Percentiles rank a stretch among this genome's conserved stretches.
Conservation (phyloP, 2,329 filamentous ascomycete genomes). For the Helicocarpus griseus region DNA sequence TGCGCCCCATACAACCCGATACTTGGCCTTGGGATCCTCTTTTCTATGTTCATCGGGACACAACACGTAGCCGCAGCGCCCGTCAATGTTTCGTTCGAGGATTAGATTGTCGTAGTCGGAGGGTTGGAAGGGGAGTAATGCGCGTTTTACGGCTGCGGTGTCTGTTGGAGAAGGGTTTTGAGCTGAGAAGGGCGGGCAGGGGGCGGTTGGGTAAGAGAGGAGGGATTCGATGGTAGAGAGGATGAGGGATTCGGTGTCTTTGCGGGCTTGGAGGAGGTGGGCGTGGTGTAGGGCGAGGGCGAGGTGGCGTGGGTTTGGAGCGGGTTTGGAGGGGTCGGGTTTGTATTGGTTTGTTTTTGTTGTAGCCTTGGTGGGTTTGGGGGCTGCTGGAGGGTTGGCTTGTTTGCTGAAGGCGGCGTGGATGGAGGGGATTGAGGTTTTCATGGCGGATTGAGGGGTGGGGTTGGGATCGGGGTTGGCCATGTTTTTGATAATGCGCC, state of each 20-base stretch:
- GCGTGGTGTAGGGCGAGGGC: constrained; percentile 75
- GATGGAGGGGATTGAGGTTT: constrained; percentile 42
- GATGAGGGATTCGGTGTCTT: constrained; percentile 65
- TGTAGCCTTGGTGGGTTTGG: background rate
- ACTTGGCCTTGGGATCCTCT: constrained; percentile 50
- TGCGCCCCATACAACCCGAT: constrained; percentile 53
- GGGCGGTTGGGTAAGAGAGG: constrained; percentile 51
- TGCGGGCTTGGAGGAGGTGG: constrained; percentile 69
- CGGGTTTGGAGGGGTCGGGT: too few species aligned
- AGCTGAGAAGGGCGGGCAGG: constrained; percentile 41
- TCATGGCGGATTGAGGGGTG: constrained; percentile 42
- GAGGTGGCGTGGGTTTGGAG: constrained; percentile 36
- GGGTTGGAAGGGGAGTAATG: constrained; percentile 68
- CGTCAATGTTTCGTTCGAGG: constrained; percentile 76
- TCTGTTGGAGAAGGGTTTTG: constrained; percentile 53
- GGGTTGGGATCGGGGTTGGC: constrained; percentile 9
- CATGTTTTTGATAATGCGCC: constrained; percentile 9
- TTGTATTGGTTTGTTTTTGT: constrained; percentile 15
- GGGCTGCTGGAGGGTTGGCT: constrained; percentile 14
- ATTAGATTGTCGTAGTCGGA: constrained; percentile 83
- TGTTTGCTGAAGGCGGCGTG: constrained; percentile 27
- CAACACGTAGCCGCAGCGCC: constrained; percentile 72
- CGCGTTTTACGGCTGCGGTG: constrained; percentile 52
- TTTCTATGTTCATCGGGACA: constrained; percentile 58
- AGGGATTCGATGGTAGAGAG: constrained; percentile 62